A percentile compares a stretch with the other conserved stretches of the same genome.
phyloP scores from a whole-genome alignment of 805 yeast species.

The Candida nitratophila region DNA sequence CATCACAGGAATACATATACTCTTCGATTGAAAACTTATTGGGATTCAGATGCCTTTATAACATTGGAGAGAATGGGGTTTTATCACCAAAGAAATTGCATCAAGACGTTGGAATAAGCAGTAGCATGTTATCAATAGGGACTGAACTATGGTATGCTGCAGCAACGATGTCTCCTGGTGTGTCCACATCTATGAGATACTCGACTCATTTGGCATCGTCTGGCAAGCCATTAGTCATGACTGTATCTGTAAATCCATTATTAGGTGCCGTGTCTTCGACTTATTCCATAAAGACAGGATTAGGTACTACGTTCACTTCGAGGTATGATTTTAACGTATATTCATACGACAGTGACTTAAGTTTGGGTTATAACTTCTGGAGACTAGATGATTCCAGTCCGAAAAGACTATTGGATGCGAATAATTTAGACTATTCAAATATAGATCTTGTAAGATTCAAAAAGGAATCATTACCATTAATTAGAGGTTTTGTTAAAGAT shows the following conservation, averaged over 20 bases:
- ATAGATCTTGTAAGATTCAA: background rate
- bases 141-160: constrained; percentile 88
- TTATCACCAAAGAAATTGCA: background rate
- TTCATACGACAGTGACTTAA: constrained; percentile 81
- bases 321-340: constrained; percentile 85
- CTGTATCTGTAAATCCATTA: constrained; percentile 81
- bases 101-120: background rate
- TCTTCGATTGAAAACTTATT: constrained; percentile 78
- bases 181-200: constrained; percentile 79
- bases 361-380: constrained; percentile 84
- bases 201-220: constrained; percentile 73
- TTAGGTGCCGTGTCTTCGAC: constrained; percentile 86
- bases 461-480: constrained; percentile 2
- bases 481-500: constrained; percentile 1
- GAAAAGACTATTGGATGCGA: background rate
- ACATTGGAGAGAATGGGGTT: constrained; percentile 32
- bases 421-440: background rate
- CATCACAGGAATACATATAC: constrained; percentile 67
- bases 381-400: constrained; percentile 26
- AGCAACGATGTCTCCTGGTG: constrained; percentile 77
- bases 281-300: constrained; percentile 75
- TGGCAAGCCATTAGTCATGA: constrained; percentile 84
- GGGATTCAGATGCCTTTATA: constrained; percentile 76
- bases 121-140: constrained; percentile 63
- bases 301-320: constrained; percentile 70